Evolutionary conservation across 345 rosid species (phyloP).

Genomic region (Dipteronia dyeriana): DNA sequence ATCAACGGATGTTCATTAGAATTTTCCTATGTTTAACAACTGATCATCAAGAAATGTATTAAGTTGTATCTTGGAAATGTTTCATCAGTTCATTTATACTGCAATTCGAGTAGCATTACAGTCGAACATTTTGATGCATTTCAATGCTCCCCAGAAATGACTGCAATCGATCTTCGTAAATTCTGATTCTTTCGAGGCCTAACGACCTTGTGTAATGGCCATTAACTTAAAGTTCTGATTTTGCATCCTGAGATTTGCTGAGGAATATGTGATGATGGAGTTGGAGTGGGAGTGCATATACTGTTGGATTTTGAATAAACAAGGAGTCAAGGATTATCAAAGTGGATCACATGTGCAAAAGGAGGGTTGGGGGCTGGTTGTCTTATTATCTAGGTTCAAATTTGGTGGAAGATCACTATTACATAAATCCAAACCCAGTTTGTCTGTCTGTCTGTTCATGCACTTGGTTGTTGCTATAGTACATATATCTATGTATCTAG

Average conservation of each 20-base stretch:
- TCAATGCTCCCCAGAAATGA: neutral
- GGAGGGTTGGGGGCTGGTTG: neutral
- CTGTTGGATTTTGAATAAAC: neutral
- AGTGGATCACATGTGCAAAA: neutral
- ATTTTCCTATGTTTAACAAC: constrained; percentile 1
- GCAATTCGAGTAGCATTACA: neutral
- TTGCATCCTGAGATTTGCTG: neutral
- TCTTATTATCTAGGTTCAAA: constrained; percentile 22
- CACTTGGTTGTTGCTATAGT: neutral
- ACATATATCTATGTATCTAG: neutral
- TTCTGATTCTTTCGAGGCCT: neutral
- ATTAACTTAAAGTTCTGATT: neutral
- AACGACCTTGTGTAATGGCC: neutral
- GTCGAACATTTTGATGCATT: neutral
- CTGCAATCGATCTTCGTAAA: neutral
- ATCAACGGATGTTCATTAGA: neutral
- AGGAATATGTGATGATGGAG: too few relatives aligned
- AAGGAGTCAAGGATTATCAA: too few relatives aligned
- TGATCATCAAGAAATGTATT: neutral
- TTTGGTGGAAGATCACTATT: neutral
- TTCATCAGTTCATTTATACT: neutral
- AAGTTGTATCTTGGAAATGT: neutral
- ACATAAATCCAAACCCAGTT: constrained; percentile 5
- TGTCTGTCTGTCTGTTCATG: constrained; percentile 6
- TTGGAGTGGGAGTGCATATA: neutral